Evolutionary conservation across 176 grass and related monocot genomes (phyloP).

Genomic region (Chloris gayana): DNA sequence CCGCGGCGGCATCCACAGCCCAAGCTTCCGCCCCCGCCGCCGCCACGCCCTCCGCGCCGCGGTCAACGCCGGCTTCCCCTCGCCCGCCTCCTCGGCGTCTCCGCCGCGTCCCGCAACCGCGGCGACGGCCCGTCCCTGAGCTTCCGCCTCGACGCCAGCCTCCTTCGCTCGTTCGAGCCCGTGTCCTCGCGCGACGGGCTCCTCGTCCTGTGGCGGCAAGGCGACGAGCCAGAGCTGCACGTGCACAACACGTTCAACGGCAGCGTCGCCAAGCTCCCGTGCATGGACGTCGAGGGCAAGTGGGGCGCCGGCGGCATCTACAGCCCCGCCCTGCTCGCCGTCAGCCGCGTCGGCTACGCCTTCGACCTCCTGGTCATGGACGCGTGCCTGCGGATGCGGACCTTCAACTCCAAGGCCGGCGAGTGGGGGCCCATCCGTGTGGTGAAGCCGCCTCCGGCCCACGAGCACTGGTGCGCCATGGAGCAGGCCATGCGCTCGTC

Average conservation of each 20-base stretch:
- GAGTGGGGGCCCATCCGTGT: not conserved
- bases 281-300: not conserved
- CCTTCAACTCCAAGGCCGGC: not conserved
- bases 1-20: conserved; percentile 12
- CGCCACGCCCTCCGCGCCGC: not conserved
- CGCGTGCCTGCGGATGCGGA: not conserved
- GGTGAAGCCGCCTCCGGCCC: too few relatives aligned
- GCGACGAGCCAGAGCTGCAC: too few relatives aligned
- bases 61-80: not conserved
- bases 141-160: not conserved
- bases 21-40: not conserved
- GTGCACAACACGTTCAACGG: not conserved
- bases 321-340: not conserved
- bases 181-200: not conserved
- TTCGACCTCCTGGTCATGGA: not conserved
- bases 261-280: not conserved
- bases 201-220: not conserved
- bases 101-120: not conserved
- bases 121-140: not conserved
- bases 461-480: too few relatives aligned
- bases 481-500: too few relatives aligned
- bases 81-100: not conserved
- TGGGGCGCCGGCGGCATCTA: not conserved
- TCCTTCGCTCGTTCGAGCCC: not conserved
- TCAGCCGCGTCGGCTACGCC: not conserved